Evolutionary conservation across 495 filamentous ascomycete genomes (phyloP).

Genomic region (Penicillium macrosclerotiorum): DNA sequence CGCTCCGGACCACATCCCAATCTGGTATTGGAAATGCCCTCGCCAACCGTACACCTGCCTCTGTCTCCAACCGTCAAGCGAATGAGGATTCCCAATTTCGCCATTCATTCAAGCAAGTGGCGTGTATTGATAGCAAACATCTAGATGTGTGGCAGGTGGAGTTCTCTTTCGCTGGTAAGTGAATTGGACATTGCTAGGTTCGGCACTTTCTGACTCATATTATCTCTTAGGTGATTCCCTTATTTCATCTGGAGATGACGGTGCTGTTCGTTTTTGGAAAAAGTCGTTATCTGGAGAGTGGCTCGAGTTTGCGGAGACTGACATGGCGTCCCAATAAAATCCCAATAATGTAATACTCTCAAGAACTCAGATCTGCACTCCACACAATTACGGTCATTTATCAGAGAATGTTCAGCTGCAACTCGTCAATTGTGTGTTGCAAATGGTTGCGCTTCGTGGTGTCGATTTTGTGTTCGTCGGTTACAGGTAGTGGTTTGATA

Average conservation of each 20-base stretch:
- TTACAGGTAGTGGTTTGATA: not conserved
- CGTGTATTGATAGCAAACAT: conserved; percentile 48
- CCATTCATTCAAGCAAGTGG: conserved; percentile 46
- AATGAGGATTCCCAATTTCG: conserved; percentile 38
- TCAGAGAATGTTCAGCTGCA: too few species aligned
- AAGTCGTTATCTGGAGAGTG: conserved; percentile 46
- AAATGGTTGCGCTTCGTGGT: too few species aligned
- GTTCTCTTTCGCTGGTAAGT: conserved; percentile 46
- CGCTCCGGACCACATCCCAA: conserved; percentile 37
- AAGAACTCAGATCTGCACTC: too few species aligned
- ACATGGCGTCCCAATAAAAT: conserved; percentile 39
- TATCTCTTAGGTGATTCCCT: conserved; percentile 42
- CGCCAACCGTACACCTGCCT: conserved; percentile 38
- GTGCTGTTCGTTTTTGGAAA: conserved; percentile 52
- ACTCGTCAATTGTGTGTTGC: too few species aligned
- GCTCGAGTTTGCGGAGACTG: conserved; percentile 51
- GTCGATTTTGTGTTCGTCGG: not conserved
- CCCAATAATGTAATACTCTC: too few species aligned
- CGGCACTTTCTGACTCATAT: conserved; percentile 4
- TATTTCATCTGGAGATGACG: conserved; percentile 50
- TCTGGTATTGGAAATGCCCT: conserved; percentile 53
- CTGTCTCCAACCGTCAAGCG: conserved; percentile 31
- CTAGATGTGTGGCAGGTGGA: conserved; percentile 51
- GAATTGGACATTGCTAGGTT: not conserved
- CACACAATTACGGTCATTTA: too few species aligned